These are phyloP conservation scores for Penicillium griseofulvum DNA, from an alignment of 2,329 filamentous ascomycete species.

Conservation along the genomic window DNA sequence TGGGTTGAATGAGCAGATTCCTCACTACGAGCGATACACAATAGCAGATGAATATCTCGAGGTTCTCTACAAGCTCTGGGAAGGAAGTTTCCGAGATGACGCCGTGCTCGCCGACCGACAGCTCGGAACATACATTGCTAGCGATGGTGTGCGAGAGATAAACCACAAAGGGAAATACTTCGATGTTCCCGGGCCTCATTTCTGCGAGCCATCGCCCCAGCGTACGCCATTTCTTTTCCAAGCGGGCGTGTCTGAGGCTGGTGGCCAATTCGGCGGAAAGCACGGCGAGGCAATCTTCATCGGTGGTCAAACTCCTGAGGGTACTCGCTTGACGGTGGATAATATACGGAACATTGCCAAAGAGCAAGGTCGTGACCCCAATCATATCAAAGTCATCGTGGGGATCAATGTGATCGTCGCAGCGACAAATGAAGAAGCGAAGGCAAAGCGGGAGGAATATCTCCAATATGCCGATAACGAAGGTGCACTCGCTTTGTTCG, in stretches of 20 bases:
- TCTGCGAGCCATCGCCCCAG: slow-evolving; percentile 42
- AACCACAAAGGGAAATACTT: slow-evolving; percentile 33
- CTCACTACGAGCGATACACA: slow-evolving; percentile 47
- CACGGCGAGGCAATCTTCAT: slow-evolving; percentile 45
- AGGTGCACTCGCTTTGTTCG: slow-evolving; percentile 42
- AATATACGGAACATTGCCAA: slow-evolving; percentile 36
- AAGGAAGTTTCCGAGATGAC: slow-evolving; percentile 48
- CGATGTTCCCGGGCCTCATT: slow-evolving; percentile 33
- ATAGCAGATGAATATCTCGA: slow-evolving; percentile 47
- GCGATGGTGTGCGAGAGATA: slow-evolving; percentile 25
- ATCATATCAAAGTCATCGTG: slow-evolving; percentile 18
- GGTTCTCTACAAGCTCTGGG: slow-evolving; percentile 48
- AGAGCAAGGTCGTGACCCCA: slow-evolving; percentile 34
- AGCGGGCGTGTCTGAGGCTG: slow-evolving; percentile 43
- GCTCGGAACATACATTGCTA: slow-evolving; percentile 9
- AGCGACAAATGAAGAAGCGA: slow-evolving; percentile 41
- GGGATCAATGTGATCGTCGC: slow-evolving; percentile 43
- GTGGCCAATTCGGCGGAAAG: slow-evolving; percentile 41
- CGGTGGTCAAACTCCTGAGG: slow-evolving; percentile 38
- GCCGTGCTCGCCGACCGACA: slow-evolving; percentile 24
- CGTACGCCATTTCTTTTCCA: slow-evolving; percentile 46
- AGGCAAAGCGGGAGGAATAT: slow-evolving; percentile 40
- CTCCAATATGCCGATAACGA: slow-evolving; percentile 41
- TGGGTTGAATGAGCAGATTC: slow-evolving; percentile 40
- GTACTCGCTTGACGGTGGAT: slow-evolving; percentile 36